Base-by-base conservation (phyloP, 306 rosid genomes). In the Abrus precatorius region DNA sequence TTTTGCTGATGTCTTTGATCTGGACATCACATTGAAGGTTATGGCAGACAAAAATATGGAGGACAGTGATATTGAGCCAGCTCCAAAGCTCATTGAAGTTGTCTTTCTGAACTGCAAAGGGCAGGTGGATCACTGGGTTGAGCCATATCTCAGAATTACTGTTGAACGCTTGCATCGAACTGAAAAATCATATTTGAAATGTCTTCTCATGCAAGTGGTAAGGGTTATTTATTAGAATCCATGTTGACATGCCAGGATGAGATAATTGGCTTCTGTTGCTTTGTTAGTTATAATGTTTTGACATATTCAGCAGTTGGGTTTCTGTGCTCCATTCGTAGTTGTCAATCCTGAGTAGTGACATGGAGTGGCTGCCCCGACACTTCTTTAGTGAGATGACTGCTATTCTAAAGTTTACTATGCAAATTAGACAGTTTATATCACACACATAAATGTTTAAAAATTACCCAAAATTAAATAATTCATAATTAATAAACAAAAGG, bases 121-220 rank as follows among this genome's bases (percentile, higher is more conserved):
- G 79, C 97, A 91, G 86, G 97, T 93, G 80, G 99, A 95, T 88
- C 95, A 88, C 40, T 95, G 97, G 99, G 91, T 95, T 76, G 99
- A 90, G 76, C 97, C 97, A 36, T 95, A 95, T 85, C 89, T 95
- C 49, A 93, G 94, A 84, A 81, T 89, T 71, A 86, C 97, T 33
- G 83, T 90, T 80, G 93, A 95, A 75, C 91, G 99, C 27, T 78
- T 95, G 84, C 94, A 66, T 41, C 88, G 89, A 72, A 77, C 97
- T 63, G 90, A 89, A 84, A 95, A 89, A 65, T 69, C 97, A 44
- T 80, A 85, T 84, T 83, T 95, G 63, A 95, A 93, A 80, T 95
- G 99, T 89, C 97, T 95, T 84, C 94, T 95, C 14, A 84, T 95
- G 83, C 93, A 81, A 90, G 99, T 95, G 93, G 99, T 95, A 92